These are phyloP conservation scores for Gnomoniopsis smithogilvyi DNA, from an alignment of 2,329 filamentous ascomycete genomes.

Conservation along the genomic window DNA sequence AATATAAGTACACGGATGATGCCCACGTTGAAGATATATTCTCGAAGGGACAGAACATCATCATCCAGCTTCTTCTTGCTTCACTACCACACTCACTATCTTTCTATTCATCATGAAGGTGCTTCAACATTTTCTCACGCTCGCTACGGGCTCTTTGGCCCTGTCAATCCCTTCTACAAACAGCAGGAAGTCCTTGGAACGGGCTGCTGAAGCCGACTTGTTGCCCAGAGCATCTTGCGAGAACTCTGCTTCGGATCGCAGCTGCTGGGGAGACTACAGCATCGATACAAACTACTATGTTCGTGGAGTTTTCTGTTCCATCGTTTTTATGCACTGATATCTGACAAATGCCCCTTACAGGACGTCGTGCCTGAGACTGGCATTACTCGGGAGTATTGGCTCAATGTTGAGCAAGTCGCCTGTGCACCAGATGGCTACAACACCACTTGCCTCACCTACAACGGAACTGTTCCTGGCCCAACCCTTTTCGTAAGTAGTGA, in stretches of 20 bases:
- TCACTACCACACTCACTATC: constrained; percentile 18
- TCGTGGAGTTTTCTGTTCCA: background rate
- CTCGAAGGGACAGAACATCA: background rate
- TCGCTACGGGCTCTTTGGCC: constrained; percentile 12
- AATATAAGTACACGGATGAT: constrained; percentile 1
- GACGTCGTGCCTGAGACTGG: constrained; percentile 23
- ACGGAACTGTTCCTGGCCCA: constrained; percentile 31
- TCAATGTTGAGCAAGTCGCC: constrained; percentile 19
- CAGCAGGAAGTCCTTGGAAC: background rate
- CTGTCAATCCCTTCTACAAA: constrained; percentile 1
- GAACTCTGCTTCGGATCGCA: constrained; percentile 26
- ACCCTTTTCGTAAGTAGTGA: constrained; percentile 22
- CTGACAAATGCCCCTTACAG: constrained; percentile 5
- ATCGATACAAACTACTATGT: constrained; percentile 29
- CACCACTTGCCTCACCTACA: constrained; percentile 27
- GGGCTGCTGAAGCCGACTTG: background rate
- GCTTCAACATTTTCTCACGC: background rate
- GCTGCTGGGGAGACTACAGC: constrained; percentile 28
- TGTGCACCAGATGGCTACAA: constrained; percentile 24
- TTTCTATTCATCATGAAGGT: constrained; percentile 8
- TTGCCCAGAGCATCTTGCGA: constrained; percentile 7
- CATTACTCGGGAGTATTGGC: constrained; percentile 23
- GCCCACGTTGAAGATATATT: background rate
- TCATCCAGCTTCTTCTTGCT: background rate
- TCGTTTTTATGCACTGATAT: background rate